Evolutionary conservation across 805 yeast genomes (phyloP).

Genomic region (Candida wancherniae): DNA sequence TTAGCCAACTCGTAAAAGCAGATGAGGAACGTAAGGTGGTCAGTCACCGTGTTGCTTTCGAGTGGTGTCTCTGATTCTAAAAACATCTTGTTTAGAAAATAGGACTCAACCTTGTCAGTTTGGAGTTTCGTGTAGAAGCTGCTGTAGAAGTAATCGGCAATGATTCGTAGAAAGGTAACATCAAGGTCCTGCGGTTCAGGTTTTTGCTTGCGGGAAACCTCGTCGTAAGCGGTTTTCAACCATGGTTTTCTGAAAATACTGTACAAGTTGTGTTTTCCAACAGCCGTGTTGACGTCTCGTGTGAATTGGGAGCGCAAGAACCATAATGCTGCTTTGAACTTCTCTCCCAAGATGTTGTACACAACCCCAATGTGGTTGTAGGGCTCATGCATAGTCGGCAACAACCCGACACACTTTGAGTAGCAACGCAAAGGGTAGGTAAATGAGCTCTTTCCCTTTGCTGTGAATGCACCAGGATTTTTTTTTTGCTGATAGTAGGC

Average conservation of each 20-base stretch:
- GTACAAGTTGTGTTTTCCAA: slow-evolving; percentile 46
- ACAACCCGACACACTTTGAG: slow-evolving; percentile 47
- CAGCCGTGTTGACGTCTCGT: slow-evolving; percentile 41
- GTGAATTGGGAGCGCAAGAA: slow-evolving; percentile 54
- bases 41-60: slow-evolving; percentile 8
- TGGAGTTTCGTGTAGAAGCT: slow-evolving; percentile 19
- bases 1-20: slow-evolving; percentile 13
- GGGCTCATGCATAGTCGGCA: slow-evolving; percentile 68
- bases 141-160: slow-evolving; percentile 43
- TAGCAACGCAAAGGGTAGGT: slow-evolving; percentile 32
- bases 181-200: slow-evolving; percentile 15
- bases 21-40: slow-evolving; percentile 13
- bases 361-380: slow-evolving; percentile 55
- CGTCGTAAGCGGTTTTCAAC: slow-evolving; percentile 21
- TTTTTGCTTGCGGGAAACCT: slow-evolving; percentile 7
- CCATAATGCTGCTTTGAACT: slow-evolving; percentile 46
- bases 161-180: slow-evolving; percentile 29
- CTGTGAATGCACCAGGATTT: slow-evolving; percentile 19
- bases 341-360: slow-evolving; percentile 37
- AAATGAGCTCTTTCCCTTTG: slow-evolving; percentile 33
- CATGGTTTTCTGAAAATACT: slow-evolving; percentile 33
- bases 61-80: slow-evolving; percentile 16
- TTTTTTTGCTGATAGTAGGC: slow-evolving; percentile 12
- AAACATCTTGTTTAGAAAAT: slow-evolving; percentile 23
- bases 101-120: slow-evolving; percentile 14